Evolutionary conservation across 257 asterid species (phyloP), one percentile per base, ranked within the genome.

Genomic region (Petrea volubilis): DNA sequence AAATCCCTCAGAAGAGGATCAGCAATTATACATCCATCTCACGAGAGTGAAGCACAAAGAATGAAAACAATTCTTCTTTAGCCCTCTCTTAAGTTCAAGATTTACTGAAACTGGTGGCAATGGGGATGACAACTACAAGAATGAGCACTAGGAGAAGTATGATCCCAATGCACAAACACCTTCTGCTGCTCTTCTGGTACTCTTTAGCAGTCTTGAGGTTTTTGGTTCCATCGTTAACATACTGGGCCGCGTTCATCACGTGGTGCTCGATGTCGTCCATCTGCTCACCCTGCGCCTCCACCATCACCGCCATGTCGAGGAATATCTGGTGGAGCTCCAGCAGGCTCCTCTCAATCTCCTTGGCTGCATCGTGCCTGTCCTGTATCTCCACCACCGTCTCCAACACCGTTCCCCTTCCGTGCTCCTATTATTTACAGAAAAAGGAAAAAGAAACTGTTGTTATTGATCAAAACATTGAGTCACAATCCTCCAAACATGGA

Each of bases 291-390:
- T 91, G 98, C 7, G 90, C 88, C 75, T 94, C 96, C 74, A 94
- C 96, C 95, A 94, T 91, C 79, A 94, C 98, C 44, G 97, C 93
- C 97, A 92, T 92, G 82, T 89, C 97, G 20, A 92, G 67, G 73
- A 92, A 92, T 56, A 92, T 82, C 82, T 94, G 96, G 84, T 94
- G 98, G 40, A 94, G 88, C 87, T 94, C 96, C 53, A 94, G 81
- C 68, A 94, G 78, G 76, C 98, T 94, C 86, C 36, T 87, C 86
- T 94, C 96, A 10, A 94, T 94, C 53, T 91, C 97, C 85, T 89
- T 87, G 4, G 96, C 95, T 0, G 96, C 87, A 17, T 84, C 95
- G 60, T 88, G 79, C 14, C 93, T 76, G 77, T 83, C 96, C 52
- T 89, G 96, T 71, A 94, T 94, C 86, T 94, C 96, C 74, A 80